Base-by-base conservation (phyloP, 73 alveolate species). In the Blepharisma stoltei region DNA sequence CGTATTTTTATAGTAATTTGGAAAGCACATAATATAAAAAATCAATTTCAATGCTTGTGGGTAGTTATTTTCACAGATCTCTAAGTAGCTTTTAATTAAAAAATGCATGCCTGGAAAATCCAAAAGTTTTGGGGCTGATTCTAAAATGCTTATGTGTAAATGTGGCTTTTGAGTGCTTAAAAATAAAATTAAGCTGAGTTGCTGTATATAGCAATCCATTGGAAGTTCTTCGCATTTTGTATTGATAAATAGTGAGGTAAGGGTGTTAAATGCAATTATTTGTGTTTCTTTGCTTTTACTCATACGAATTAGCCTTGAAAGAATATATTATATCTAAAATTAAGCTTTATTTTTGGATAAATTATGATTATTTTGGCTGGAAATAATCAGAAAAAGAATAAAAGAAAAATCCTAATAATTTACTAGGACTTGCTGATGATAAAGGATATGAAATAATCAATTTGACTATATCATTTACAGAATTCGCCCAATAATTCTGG, bases 71-170 rank as follows among this genome's bases (percentile, higher is more conserved):
- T 38, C 23, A 60, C 49, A n/a, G 5, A 25, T 25, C 46, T 60
- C 23, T 47, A 60, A 60, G 5, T 14, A 38, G n/a, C 18, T 18
- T 14, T 60, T 14, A 60, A 60, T 60, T 9, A 60, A 2, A 5
- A 60, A 60, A 60, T 60, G 73, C 73, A 60, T 60, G 2, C 73
- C 73, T 1, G 73, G 73, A 60, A 14, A 60, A 14, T 60, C 73
- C 73, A 60, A 18, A 1, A 60, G 4, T 25, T 25, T 60, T 9
- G 38, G 18, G 2, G 73, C 37, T 8, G 37, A 18, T 25, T 60
- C 73, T 25, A 60, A 60, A 9, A 60, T 9, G 23, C 46, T 60
- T 8, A n/a, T 25, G 18, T 9, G 18, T 9, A 60, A 25, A 25
- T 60, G 46, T n/a, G n/a, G 2, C 23, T 60, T 60, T 60, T 60